These are phyloP conservation scores for Fusarium musae DNA, from an alignment of 2,329 filamentous ascomycete genomes.

Conservation along the genomic window DNA sequence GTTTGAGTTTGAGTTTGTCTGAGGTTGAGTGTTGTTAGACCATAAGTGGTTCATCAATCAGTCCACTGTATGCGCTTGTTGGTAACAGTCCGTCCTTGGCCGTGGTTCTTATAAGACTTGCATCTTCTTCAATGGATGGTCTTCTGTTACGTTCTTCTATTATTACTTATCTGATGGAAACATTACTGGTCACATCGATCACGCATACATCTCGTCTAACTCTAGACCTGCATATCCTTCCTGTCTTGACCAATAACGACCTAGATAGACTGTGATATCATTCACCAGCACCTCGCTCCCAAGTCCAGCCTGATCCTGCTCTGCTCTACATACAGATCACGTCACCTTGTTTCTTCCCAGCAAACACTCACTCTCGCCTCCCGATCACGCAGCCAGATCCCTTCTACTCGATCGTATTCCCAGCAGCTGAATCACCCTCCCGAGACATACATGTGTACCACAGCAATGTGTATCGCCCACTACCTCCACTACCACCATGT, in stretches of 20 bases:
- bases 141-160: background rate
- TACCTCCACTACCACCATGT: conserved; percentile 64
- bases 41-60: background rate
- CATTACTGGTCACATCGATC: background rate
- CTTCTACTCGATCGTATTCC: conserved; percentile 24
- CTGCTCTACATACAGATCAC: background rate
- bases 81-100: background rate
- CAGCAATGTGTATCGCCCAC: conserved; percentile 62
- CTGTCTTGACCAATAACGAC: background rate
- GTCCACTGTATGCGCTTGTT: background rate
- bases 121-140: background rate
- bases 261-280: background rate
- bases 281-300: background rate
- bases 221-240: background rate
- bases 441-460: conserved; percentile 42
- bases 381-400: conserved; percentile 9
- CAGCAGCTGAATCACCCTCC: conserved; percentile 33
- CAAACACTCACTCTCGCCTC: background rate
- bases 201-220: background rate
- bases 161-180: background rate
- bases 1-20: background rate
- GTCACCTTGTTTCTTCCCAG: background rate
- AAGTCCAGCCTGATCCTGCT: conserved; percentile 1
- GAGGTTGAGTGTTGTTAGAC: background rate
- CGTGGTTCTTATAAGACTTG: background rate